These are phyloP conservation scores for Blechomonas ayalai DNA, from an alignment of 208 protist species.

Conservation along the genomic window DNA sequence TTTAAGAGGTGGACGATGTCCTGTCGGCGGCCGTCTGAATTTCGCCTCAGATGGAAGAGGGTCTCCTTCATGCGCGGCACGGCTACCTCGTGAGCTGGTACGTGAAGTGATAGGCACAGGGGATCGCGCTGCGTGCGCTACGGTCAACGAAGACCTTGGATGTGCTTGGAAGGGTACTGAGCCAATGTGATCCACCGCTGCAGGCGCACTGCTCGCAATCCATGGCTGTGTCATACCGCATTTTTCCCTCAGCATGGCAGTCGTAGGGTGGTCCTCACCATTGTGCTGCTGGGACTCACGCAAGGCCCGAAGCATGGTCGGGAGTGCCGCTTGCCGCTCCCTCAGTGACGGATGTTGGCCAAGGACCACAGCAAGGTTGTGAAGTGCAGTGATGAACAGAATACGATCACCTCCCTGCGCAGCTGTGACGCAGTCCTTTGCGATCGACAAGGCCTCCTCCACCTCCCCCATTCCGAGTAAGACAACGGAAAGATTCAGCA, in stretches of 20 bases:
- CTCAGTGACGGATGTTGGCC: slow-evolving; percentile 36
- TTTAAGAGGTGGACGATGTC: too few relatives aligned
- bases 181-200: too few relatives aligned
- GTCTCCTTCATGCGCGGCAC: too few relatives aligned
- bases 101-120: too few relatives aligned
- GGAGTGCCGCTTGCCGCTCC: slow-evolving; percentile 33
- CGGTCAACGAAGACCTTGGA: too few relatives aligned
- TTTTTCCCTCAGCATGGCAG: slow-evolving; percentile 49
- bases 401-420: slow-evolving; percentile 46
- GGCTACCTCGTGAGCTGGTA: neutral
- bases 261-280: slow-evolving; percentile 60
- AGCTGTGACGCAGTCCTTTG: slow-evolving; percentile 49
- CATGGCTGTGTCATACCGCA: slow-evolving; percentile 39
- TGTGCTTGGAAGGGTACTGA: too few relatives aligned
- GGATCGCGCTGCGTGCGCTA: too few relatives aligned
- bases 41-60: too few relatives aligned
- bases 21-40: too few relatives aligned
- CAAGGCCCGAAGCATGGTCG: slow-evolving; percentile 69
- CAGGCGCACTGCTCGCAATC: too few relatives aligned
- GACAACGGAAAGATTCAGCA: slow-evolving; percentile 81
- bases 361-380: slow-evolving; percentile 77
- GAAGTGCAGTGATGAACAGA: slow-evolving; percentile 69
- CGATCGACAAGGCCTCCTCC: slow-evolving; percentile 53
- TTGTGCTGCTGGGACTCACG: slow-evolving; percentile 44
- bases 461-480: slow-evolving; percentile 37